These are phyloP conservation scores for Rhynchosporium secalis DNA, from an alignment of 2,329 filamentous ascomycete species.

Conservation along the genomic window DNA sequence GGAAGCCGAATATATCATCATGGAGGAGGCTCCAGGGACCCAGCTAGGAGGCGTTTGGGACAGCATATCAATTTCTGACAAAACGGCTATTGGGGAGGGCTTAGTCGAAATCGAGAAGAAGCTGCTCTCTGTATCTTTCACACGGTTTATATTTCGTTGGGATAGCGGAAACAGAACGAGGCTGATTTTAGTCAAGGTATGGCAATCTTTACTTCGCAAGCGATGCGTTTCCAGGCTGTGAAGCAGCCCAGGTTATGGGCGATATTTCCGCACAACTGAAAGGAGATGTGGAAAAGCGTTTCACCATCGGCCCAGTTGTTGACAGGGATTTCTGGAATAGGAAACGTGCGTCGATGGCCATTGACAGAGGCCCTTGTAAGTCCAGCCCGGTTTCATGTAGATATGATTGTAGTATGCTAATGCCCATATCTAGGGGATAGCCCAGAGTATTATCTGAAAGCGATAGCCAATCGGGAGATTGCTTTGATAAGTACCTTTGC, in stretches of 20 bases:
- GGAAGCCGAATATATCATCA: slow-evolving; percentile 43
- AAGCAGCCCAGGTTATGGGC: slow-evolving; percentile 36
- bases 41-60: slow-evolving; percentile 39
- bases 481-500: slow-evolving; percentile 40
- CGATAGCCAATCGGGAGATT: slow-evolving; percentile 40
- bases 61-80: slow-evolving; percentile 33
- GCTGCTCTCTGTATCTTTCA: slow-evolving; percentile 41
- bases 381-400: slow-evolving; percentile 16
- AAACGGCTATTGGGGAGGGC: slow-evolving; percentile 39
- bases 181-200: slow-evolving; percentile 37
- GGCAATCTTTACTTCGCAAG: slow-evolving; percentile 43
- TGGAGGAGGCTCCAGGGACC: slow-evolving; percentile 42
- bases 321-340: slow-evolving; percentile 41
- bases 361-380: slow-evolving; percentile 46
- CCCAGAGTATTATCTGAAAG: slow-evolving; percentile 39
- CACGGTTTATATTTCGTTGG: slow-evolving; percentile 34
- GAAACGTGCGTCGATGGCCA: slow-evolving; percentile 39
- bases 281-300: slow-evolving; percentile 38
- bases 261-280: slow-evolving; percentile 38
- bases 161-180: slow-evolving; percentile 13
- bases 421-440: slow-evolving; percentile 38
- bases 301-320: slow-evolving; percentile 43
- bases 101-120: slow-evolving; percentile 43
- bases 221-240: slow-evolving; percentile 39
- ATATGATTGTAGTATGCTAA: slow-evolving; percentile 14